Conservation (phyloP, 331 rosid genomes). For the Cydonia oblonga region DNA sequence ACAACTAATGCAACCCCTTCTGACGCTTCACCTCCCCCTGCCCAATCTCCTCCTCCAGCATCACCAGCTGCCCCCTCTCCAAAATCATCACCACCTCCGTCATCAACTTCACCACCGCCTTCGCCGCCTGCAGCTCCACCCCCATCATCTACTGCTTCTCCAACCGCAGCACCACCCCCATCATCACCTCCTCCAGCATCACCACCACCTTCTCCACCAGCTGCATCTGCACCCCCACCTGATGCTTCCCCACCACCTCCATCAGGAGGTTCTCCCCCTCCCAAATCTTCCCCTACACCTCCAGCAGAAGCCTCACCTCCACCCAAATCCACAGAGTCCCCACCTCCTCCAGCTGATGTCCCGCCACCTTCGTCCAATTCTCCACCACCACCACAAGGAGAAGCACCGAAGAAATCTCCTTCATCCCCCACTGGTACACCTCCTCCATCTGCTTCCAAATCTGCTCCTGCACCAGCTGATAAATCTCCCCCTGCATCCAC, state of each 20-base stretch:
- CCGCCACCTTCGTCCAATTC: slow-evolving; percentile 40
- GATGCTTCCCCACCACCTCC: slow-evolving; percentile 33
- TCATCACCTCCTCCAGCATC: slow-evolving; percentile 10
- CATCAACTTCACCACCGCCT: slow-evolving; percentile 32
- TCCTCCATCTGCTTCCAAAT: slow-evolving; percentile 43
- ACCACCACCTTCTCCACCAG: too few relatives aligned
- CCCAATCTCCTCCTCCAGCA: slow-evolving; percentile 19
- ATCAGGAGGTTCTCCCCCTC: slow-evolving; percentile 42
- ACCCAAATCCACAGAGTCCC: slow-evolving; percentile 28
- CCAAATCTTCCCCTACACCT: slow-evolving; percentile 31
- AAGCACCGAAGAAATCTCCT: slow-evolving; percentile 43
- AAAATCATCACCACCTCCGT: slow-evolving; percentile 19
- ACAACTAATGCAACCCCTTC: slow-evolving; percentile 13
- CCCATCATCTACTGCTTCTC: slow-evolving; percentile 11
- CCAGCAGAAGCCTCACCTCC: slow-evolving; percentile 43
- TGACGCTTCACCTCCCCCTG: slow-evolving; percentile 22
- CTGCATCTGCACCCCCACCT: neutral
- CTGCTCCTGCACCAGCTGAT: slow-evolving; percentile 35
- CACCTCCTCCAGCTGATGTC: slow-evolving; percentile 54
- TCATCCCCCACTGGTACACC: slow-evolving; percentile 32
- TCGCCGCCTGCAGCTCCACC: slow-evolving; percentile 10
- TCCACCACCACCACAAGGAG: slow-evolving; percentile 36
- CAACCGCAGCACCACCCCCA: slow-evolving; percentile 17
- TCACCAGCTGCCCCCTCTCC: slow-evolving; percentile 6
- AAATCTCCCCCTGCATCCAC: slow-evolving; percentile 26